A percentile compares a stretch with the other conserved stretches of the same genome.
These are phyloP conservation scores for Andalucia godoyi DNA, from an alignment of 78 protist genomes.

Conservation along the genomic window DNA sequence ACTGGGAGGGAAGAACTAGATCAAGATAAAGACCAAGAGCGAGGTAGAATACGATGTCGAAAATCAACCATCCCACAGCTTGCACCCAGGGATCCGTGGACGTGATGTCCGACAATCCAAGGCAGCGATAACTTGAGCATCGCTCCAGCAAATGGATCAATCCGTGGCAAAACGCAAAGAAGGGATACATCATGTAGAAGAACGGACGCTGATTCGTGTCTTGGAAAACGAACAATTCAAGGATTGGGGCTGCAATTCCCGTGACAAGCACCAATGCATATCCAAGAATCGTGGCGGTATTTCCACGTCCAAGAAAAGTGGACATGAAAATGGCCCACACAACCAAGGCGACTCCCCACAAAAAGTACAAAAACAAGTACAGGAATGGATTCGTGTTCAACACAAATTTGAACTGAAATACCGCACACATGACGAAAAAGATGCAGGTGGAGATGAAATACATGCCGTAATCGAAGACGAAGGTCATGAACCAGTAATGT, in stretches of 20 bases:
- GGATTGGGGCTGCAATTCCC: too few relatives aligned
- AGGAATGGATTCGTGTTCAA: neutral
- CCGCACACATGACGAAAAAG: neutral
- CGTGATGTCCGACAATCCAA: too few relatives aligned
- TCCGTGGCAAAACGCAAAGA: too few relatives aligned
- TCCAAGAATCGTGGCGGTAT: conserved; percentile 1
- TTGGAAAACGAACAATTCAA: too few relatives aligned
- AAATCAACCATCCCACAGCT: too few relatives aligned
- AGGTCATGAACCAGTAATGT: conserved; percentile 48
- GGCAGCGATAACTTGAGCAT: too few relatives aligned
- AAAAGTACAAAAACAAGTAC: neutral
- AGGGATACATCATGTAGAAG: too few relatives aligned
- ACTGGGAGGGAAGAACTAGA: conserved; percentile 1
- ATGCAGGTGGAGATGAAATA: conserved; percentile 14
- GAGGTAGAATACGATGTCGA: conserved; percentile 1
- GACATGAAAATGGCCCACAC: neutral
- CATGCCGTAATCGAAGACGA: conserved; percentile 22
- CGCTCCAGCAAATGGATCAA: too few relatives aligned
- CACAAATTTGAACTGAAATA: conserved; percentile 4
- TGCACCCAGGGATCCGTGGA: too few relatives aligned
- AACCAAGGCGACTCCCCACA: neutral
- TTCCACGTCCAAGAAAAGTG: neutral
- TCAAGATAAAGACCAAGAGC: neutral
- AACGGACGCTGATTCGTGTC: too few relatives aligned
- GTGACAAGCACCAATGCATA: conserved; percentile 10